Evolutionary conservation across 371 early-diverging fungal species (phyloP).

Genomic region (Lichtheimia ramosa): DNA sequence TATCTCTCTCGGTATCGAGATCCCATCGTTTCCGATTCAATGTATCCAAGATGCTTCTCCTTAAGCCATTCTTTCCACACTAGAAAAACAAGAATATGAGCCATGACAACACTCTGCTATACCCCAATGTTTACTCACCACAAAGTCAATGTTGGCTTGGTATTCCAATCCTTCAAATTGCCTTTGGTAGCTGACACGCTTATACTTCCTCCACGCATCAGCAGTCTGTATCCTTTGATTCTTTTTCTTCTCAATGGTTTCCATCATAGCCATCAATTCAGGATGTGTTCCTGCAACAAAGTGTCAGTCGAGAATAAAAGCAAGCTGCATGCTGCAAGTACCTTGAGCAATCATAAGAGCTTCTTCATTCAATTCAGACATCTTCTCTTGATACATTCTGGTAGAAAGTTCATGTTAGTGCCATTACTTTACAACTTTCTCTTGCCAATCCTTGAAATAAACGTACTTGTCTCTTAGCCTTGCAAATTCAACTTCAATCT

Average conservation of each 20-base stretch:
- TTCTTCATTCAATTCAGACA: conserved; percentile 58
- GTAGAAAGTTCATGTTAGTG: background rate
- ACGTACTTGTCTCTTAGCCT: conserved; percentile 49
- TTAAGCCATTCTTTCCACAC: conserved; percentile 38
- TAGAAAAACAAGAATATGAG: conserved; percentile 9
- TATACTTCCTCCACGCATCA: conserved; percentile 54
- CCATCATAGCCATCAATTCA: conserved; percentile 55
- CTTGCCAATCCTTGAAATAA: background rate
- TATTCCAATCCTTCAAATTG: conserved; percentile 58
- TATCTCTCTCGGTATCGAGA: conserved; percentile 28
- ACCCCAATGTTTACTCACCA: conserved; percentile 42
- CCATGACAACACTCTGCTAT: background rate
- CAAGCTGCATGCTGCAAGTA: conserved; percentile 7
- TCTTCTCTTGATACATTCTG: conserved; percentile 61
- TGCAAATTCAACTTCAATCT: conserved; percentile 54
- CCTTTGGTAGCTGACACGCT: conserved; percentile 46
- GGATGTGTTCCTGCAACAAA: conserved; percentile 51
- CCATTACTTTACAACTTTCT: background rate
- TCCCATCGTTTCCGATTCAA: conserved; percentile 30
- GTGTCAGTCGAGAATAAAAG: background rate
- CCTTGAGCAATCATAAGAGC: conserved; percentile 60
- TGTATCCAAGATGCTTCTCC: conserved; percentile 22
- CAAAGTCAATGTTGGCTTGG: conserved; percentile 52
- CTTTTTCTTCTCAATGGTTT: conserved; percentile 59
- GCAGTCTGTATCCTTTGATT: conserved; percentile 52